Percentiles rank a stretch among this genome's conserved stretches.
Evolutionary conservation across 352 stramenopile species (phyloP).

Genomic region (Aphanomyces euteiches): DNA sequence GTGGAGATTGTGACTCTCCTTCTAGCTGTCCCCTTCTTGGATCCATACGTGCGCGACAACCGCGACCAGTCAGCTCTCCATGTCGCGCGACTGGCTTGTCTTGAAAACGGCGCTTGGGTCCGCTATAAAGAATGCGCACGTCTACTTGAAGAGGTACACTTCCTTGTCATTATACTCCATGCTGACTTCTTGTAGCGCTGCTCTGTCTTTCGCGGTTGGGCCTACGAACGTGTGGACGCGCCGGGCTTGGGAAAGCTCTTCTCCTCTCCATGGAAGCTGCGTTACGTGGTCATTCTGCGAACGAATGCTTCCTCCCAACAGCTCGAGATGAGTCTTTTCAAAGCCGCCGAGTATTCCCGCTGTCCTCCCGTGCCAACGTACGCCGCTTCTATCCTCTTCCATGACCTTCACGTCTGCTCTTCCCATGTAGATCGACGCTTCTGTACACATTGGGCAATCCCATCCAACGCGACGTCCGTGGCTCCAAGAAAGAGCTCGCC

Average conservation of each 20-base stretch:
- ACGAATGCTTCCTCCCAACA: constrained; percentile 8
- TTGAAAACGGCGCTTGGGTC: constrained; percentile 22
- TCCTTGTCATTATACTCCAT: constrained; percentile 1
- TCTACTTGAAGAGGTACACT: constrained; percentile 23
- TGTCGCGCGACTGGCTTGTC: constrained; percentile 20
- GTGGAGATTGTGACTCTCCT: constrained; percentile 22
- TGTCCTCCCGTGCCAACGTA: constrained; percentile 23
- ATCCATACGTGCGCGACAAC: constrained; percentile 17
- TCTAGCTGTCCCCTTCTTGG: constrained; percentile 24
- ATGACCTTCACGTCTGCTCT: background rate
- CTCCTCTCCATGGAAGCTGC: constrained; percentile 12
- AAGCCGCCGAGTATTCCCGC: constrained; percentile 5
- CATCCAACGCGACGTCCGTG: background rate
- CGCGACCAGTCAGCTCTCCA: constrained; percentile 15
- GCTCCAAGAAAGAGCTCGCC: background rate
- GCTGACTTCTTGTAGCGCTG: constrained; percentile 20
- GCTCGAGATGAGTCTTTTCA: constrained; percentile 21
- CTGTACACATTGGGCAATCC: constrained; percentile 17
- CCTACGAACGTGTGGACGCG: constrained; percentile 13
- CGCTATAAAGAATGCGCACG: constrained; percentile 26
- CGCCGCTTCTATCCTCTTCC: background rate
- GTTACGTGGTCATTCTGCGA: constrained; percentile 22
- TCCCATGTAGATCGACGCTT: constrained; percentile 16
- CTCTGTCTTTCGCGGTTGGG: constrained; percentile 17
- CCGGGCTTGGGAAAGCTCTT: constrained; percentile 6